phyloP scores from a whole-genome alignment of 805 yeast genomes.

The Wickerhamiella sergipiensis region DNA sequence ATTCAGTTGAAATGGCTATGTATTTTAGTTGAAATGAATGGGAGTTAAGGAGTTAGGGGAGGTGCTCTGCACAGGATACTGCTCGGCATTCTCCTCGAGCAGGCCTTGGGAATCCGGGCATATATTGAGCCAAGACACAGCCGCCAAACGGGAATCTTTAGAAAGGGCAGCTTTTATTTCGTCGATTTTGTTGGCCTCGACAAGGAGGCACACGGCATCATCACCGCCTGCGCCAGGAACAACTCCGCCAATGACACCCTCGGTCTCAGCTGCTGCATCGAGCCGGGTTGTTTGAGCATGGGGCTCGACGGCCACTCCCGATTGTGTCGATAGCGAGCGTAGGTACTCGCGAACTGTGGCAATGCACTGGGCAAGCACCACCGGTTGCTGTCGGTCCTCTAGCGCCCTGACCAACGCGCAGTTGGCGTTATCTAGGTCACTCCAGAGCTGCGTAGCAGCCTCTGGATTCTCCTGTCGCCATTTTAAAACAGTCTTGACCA shows the following conservation, averaged over 20 bases:
- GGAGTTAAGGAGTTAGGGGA: no score
- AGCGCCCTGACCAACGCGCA: constrained; percentile 39
- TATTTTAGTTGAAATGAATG: no score
- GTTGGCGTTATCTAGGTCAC: constrained; percentile 45
- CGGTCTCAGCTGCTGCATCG: constrained; percentile 38
- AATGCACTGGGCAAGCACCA: constrained; percentile 1
- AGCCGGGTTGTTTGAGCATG: constrained; percentile 54
- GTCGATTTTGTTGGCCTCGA: constrained; percentile 33
- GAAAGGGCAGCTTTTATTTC: constrained; percentile 5
- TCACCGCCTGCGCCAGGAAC: constrained; percentile 99
- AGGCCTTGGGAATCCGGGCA: constrained; percentile 31
- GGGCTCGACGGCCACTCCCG: constrained; percentile 89
- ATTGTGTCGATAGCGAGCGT: constrained; percentile 42
- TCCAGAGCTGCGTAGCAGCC: constrained; percentile 40
- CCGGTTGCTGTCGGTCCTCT: constrained; percentile 22
- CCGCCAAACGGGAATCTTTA: constrained; percentile 14
- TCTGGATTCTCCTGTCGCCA: constrained; percentile 52
- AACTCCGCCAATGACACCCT: constrained; percentile 86
- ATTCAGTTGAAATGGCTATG: no score
- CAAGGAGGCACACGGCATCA: constrained; percentile 76
- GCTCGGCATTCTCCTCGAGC: constrained; percentile 7
- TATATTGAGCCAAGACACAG: constrained; percentile 34
- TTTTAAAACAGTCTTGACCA: constrained; percentile 57
- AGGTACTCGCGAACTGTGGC: constrained; percentile 41
- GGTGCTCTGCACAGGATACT: no score